Percentiles rank a stretch among this genome's conserved stretches.
Evolutionary conservation across 257 asterid genomes (phyloP).

Genomic region (Echium plantagineum): DNA sequence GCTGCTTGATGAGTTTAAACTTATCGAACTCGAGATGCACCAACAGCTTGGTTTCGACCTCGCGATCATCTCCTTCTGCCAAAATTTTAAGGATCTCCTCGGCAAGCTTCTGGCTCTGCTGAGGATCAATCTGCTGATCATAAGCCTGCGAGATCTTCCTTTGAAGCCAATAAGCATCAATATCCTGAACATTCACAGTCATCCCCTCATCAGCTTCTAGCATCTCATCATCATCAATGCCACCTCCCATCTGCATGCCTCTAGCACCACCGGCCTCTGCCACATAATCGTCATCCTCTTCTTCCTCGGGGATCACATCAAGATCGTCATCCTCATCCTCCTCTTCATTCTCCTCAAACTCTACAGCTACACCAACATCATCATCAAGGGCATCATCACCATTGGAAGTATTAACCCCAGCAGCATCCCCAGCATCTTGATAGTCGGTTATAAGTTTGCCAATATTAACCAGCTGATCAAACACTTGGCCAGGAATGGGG

Average conservation of each 20-base stretch:
- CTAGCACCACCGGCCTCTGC: conserved; percentile 18
- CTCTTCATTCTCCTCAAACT: conserved; percentile 39
- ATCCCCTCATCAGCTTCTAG: conserved; percentile 24
- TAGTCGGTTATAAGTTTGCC: conserved; percentile 26
- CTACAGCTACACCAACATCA: conserved; percentile 39
- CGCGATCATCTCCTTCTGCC: conserved; percentile 33
- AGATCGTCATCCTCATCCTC: conserved; percentile 36
- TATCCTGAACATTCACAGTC: conserved; percentile 38
- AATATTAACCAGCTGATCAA: conserved; percentile 20
- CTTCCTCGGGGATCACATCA: conserved; percentile 29
- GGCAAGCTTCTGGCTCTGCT: conserved; percentile 33
- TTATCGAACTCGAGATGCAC: conserved; percentile 28
- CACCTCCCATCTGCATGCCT: conserved; percentile 37
- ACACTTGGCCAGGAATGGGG: conserved; percentile 16
- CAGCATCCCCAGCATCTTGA: conserved; percentile 24
- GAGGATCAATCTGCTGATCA: conserved; percentile 33
- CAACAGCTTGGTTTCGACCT: conserved; percentile 29
- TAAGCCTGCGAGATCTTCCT: conserved; percentile 38
- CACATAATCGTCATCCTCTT: conserved; percentile 25
- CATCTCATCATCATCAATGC: conserved; percentile 31
- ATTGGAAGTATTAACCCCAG: conserved; percentile 20
- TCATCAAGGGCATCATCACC: conserved; percentile 26
- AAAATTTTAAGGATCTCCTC: conserved; percentile 35
- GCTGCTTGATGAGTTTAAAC: conserved; percentile 26
- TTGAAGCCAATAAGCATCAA: conserved; percentile 42